These are phyloP conservation scores for Arabidopsis lyrata DNA, from an alignment of 441 rosid species.

Conservation along the genomic window DNA sequence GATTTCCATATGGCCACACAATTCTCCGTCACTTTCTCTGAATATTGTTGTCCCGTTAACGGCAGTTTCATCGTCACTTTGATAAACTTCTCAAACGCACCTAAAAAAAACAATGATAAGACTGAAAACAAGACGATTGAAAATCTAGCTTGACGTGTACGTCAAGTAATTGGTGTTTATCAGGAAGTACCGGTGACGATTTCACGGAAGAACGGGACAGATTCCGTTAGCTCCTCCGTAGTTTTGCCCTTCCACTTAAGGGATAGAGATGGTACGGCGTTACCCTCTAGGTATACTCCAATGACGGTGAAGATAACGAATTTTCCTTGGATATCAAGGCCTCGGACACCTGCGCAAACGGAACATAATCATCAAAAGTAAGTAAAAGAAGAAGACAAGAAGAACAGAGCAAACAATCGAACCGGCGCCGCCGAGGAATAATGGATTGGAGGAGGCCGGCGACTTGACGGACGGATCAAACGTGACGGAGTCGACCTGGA, in stretches of 20 bases:
- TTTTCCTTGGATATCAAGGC: constrained; percentile 72
- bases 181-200: constrained; percentile 69
- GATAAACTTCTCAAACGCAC: constrained; percentile 74
- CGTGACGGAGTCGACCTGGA: constrained; percentile 54
- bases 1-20: constrained; percentile 79
- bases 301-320: constrained; percentile 80
- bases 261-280: constrained; percentile 59
- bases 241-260: constrained; percentile 75
- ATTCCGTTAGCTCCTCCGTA: constrained; percentile 58
- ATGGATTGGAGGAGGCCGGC: constrained; percentile 63
- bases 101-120: constrained; percentile 32
- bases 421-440: constrained; percentile 89
- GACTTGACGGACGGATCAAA: constrained; percentile 68
- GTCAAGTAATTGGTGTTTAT: background rate
- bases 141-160: constrained; percentile 7
- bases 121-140: background rate
- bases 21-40: constrained; percentile 82
- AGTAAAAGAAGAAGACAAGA: background rate
- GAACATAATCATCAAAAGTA: background rate
- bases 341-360: constrained; percentile 64
- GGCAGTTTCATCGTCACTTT: constrained; percentile 80
- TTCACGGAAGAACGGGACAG: constrained; percentile 80
- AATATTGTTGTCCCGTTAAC: constrained; percentile 76
- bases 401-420: background rate
- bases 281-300: constrained; percentile 75